Evolutionary conservation across 148 eudicot species (phyloP).

Genomic region (Gaultheria prostrata): DNA sequence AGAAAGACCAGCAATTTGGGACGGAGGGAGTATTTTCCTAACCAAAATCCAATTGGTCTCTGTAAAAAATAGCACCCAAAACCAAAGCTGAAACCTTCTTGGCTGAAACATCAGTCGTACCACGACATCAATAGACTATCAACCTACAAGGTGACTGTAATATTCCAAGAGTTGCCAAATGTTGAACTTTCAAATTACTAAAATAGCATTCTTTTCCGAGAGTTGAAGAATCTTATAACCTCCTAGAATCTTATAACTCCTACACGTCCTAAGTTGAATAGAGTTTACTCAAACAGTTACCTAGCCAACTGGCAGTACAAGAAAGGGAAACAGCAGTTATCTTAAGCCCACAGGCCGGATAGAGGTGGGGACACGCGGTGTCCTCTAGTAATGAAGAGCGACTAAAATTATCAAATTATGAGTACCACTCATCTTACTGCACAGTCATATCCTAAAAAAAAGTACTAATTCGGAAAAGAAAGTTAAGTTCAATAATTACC

Average conservation of each 20-base stretch:
- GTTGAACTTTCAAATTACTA: not conserved
- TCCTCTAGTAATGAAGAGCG: not conserved
- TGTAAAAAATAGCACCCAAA: not conserved
- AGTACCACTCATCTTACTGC: not conserved
- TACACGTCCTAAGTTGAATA: not conserved
- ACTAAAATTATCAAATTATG: not conserved
- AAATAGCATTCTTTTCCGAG: not conserved
- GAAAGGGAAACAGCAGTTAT: not conserved
- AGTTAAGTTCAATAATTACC: slow-evolving; percentile 12
- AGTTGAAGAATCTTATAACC: not conserved
- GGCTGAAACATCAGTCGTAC: not conserved
- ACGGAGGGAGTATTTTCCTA: too few species aligned
- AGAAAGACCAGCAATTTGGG: too few species aligned
- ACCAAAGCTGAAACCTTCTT: not conserved
- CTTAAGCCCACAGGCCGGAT: not conserved
- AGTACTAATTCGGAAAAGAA: not conserved
- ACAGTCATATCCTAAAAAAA: not conserved
- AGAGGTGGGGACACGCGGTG: not conserved
- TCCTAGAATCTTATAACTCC: not conserved
- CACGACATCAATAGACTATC: not conserved
- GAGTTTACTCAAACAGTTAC: not conserved
- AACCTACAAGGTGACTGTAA: not conserved
- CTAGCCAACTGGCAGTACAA: not conserved
- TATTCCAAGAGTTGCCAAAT: not conserved
- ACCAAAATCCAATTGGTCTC: not conserved